These are phyloP conservation scores for Eruca vesicaria DNA, from an alignment of 441 rosid genomes.

Conservation along the genomic window DNA sequence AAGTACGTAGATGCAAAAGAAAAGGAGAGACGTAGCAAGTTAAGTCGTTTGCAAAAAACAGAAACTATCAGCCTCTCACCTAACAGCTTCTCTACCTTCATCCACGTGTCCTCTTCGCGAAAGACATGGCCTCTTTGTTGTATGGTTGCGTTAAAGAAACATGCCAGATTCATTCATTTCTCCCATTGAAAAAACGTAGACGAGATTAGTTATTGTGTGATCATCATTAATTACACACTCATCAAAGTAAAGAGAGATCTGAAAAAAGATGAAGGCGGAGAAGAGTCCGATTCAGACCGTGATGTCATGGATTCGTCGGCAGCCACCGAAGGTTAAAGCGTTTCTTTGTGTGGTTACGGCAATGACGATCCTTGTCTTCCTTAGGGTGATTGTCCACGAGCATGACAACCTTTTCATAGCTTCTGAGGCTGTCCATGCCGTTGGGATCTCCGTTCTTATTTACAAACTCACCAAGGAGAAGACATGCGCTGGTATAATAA, in stretches of 20 bases:
- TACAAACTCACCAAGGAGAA: slow-evolving; percentile 66
- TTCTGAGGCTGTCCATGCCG: slow-evolving; percentile 60
- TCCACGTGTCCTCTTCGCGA: slow-evolving; percentile 35
- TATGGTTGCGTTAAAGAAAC: slow-evolving; percentile 20
- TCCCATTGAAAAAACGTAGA: background rate
- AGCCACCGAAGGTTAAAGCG: slow-evolving; percentile 56
- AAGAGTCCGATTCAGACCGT: slow-evolving; percentile 52
- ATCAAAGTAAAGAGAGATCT: slow-evolving; percentile 5
- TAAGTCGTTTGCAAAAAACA: background rate
- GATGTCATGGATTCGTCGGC: slow-evolving; percentile 55
- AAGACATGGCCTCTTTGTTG: slow-evolving; percentile 24
- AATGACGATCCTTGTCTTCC: slow-evolving; percentile 46
- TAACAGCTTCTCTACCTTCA: slow-evolving; percentile 20
- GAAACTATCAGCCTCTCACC: slow-evolving; percentile 25
- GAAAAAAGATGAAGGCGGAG: slow-evolving; percentile 43
- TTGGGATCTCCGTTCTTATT: slow-evolving; percentile 58
- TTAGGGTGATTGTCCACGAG: slow-evolving; percentile 52
- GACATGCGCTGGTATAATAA: slow-evolving; percentile 56
- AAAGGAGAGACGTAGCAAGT: background rate
- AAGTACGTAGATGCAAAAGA: background rate
- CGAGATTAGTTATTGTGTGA: slow-evolving; percentile 9
- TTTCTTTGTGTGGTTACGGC: slow-evolving; percentile 42
- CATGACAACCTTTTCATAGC: slow-evolving; percentile 63
- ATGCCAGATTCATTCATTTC: background rate
- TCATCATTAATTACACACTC: background rate